Base-by-base conservation (phyloP, 2,329 filamentous ascomycete genomes). In the Coniella vitis region DNA sequence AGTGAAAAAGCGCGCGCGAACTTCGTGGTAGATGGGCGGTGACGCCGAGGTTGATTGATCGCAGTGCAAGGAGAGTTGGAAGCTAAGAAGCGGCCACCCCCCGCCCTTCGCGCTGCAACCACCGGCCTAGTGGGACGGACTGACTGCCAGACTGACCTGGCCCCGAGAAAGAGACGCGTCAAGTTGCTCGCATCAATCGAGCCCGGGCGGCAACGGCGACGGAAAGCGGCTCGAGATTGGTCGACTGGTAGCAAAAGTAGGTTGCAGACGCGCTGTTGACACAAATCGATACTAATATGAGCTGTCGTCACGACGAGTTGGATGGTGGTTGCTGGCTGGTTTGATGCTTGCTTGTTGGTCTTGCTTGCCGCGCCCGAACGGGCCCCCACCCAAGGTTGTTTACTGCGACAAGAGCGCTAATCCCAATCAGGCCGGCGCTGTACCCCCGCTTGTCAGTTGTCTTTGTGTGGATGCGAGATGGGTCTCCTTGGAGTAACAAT, bases 151-250 rank as follows among this genome's bases (percentile, higher is more conserved):
- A 29, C 25, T 29, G 25, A 29, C 25, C 25, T 10, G 25, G 25
- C n/a, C 20, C n/a, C 43, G 25, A 22, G 14, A 14, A 35, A n/a
- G 31, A 38, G 40, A 53, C 51, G 51, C 51, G 51, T 53, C 48
- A 48, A 38, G 29, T 21, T 29, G 25, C 25, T 29, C 10, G 25
- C 10, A 10, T 29, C 25, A 38, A 38, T 38, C 36, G 36, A 16
- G 34, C 40, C 34, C 14, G 20, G 22, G 36, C 35, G 34, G 34
- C 19, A 29, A n/a, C 37, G 34, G 29, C 41, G n/a, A n/a, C 51
- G 50, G 51, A 16, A 21, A 22, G 14, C 34, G 32, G 51, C 40
- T 47, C 32, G 37, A 40, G 37, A 47, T n/a, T n/a, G n/a, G n/a
- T n/a, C n/a, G n/a, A n/a, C n/a, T n/a, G n/a, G n/a, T n/a, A n/a